phyloP scores from a whole-genome alignment of 2,329 filamentous ascomycete genomes.

The Pseudogymnoascus sp. region DNA sequence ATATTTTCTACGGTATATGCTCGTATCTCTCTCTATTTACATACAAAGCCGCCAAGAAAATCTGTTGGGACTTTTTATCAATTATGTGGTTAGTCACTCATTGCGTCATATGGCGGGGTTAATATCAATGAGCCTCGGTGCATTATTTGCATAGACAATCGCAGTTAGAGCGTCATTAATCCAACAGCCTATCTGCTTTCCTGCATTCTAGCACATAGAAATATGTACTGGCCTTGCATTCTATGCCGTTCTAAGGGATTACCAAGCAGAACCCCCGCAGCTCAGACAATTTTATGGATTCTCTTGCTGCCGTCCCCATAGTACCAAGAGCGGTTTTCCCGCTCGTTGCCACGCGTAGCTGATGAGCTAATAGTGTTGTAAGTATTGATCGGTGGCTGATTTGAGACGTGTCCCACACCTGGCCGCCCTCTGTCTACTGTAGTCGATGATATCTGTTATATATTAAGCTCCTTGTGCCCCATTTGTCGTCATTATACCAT shows the following conservation, averaged over 20 bases:
- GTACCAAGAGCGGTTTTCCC: neutral
- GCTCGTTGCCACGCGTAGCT: neutral
- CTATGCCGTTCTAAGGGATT: neutral
- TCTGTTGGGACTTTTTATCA: neutral
- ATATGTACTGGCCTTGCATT: neutral
- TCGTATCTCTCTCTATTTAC: neutral
- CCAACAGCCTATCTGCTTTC: neutral
- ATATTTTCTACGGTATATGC: neutral
- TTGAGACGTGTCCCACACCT: neutral
- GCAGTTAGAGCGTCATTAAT: neutral
- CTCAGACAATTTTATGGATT: neutral
- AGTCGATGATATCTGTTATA: neutral
- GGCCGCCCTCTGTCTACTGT: neutral
- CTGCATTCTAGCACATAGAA: neutral
- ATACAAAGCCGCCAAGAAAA: neutral
- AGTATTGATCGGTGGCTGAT: neutral
- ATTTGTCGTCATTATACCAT: neutral
- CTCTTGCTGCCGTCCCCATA: neutral
- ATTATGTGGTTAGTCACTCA: neutral
- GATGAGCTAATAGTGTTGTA: conserved; percentile 1
- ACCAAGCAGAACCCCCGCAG: neutral
- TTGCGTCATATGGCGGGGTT: conserved; percentile 3
- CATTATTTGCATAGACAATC: neutral
- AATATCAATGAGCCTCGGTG: neutral
- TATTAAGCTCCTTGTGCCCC: neutral